Evolutionary conservation across 768 basidiomycete species (phyloP), one percentile per base, ranked within the genome.

Genomic region (Termitomyces heimii): DNA sequence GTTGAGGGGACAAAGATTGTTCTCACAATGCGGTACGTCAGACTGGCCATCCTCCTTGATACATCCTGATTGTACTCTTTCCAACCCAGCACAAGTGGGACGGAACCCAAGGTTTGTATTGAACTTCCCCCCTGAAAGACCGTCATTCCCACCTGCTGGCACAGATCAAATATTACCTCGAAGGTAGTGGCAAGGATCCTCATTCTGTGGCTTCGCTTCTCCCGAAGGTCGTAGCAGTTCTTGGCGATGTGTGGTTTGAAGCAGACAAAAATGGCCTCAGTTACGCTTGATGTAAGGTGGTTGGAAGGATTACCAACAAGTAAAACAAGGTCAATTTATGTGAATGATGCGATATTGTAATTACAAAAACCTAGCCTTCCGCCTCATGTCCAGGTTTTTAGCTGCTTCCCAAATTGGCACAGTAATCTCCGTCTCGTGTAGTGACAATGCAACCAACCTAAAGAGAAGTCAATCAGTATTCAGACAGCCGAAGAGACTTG

Each of bases 131-230:
- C 3, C 14, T 1, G 10, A 7, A 24, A 31, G 53, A 44, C 46
- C 35, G 53, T 79, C 34, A 40, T 39, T 5, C 37, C 37, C 1
- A 52, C 10, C 26, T 52, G 24, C 31, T 29, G n/a, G 44, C 44
- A n/a, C 46, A 79, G 89, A 90, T 94, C 72, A 95, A 95, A 67
- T 92, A 88, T 68, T 95, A 95, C 66, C 74, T 94, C 29, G 93
- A 95, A 73, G 93, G 89, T 12, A 80, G 75, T 49, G 90, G 91
- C 0, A 74, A 68, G 49, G 71, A 88, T 60, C 64, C 72, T 0
- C 59, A 59, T n/a, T 65, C 67, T 0, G 83, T 94, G 4, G 71
- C 71, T 2, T 63, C 60, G 4, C 68, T 82, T 37, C 75, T 94
- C n/a, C 69, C 71, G 4, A 67, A 66, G 42, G 85, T 90, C 0